Conservation (phyloP, 2,329 filamentous ascomycete species). For the Fusarium graminum region DNA sequence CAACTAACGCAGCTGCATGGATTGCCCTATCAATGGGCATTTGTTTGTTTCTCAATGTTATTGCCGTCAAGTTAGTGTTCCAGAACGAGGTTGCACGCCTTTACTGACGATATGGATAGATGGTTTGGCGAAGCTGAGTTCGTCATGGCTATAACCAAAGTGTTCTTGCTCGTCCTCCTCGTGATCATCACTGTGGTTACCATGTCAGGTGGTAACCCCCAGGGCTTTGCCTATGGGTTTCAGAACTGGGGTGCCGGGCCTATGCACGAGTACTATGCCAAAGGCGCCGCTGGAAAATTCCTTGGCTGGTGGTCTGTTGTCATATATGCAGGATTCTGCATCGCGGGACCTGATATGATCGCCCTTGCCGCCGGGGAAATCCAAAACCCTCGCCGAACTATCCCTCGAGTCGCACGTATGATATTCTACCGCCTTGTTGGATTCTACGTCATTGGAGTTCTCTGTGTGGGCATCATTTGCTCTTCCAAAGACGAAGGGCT, state of each 20-base stretch:
- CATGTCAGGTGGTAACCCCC: slow-evolving; percentile 76
- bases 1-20: slow-evolving; percentile 61
- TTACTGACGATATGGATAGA: slow-evolving; percentile 27
- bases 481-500: slow-evolving; percentile 60
- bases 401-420: slow-evolving; percentile 77
- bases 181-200: slow-evolving; percentile 74
- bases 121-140: slow-evolving; percentile 60
- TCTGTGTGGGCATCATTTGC: slow-evolving; percentile 66
- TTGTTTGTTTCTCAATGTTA: slow-evolving; percentile 61
- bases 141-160: slow-evolving; percentile 69
- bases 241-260: slow-evolving; percentile 61
- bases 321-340: slow-evolving; percentile 76
- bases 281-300: slow-evolving; percentile 70
- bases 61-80: slow-evolving; percentile 56
- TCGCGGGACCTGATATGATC: slow-evolving; percentile 76
- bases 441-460: slow-evolving; percentile 77
- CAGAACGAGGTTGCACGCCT: background rate
- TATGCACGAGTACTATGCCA: slow-evolving; percentile 52
- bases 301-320: slow-evolving; percentile 68
- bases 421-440: slow-evolving; percentile 78
- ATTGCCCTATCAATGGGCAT: slow-evolving; percentile 61
- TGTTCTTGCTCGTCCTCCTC: slow-evolving; percentile 63
- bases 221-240: slow-evolving; percentile 72
- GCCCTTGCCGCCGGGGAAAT: slow-evolving; percentile 68
- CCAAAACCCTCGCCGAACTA: slow-evolving; percentile 72